Percentiles rank a stretch among this genome's conserved stretches.
Conservation (phyloP, 1,284 basidiomycete genomes). For the Cutaneotrichosporon sp. region DNA sequence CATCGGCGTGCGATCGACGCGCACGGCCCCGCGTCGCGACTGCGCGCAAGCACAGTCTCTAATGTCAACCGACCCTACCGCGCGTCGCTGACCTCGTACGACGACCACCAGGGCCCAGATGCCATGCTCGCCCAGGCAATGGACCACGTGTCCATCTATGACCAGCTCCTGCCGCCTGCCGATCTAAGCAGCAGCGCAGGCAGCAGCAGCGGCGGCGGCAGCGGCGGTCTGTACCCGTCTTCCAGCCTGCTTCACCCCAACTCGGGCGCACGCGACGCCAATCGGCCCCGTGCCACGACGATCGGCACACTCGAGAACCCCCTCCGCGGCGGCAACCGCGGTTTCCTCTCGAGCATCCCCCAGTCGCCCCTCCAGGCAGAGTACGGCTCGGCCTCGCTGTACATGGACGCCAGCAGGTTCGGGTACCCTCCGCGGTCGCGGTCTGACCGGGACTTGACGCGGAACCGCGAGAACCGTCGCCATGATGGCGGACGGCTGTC, state of each 20-base stretch:
- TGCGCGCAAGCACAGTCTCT: slow-evolving; percentile 85
- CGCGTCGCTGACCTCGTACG: slow-evolving; percentile 57
- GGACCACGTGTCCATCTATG: slow-evolving; percentile 39
- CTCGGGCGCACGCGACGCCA: slow-evolving; percentile 31
- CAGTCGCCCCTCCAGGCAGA: slow-evolving; percentile 36
- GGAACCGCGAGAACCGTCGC: slow-evolving; percentile 29
- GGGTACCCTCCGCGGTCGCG: slow-evolving; percentile 31
- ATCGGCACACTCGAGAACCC: slow-evolving; percentile 81
- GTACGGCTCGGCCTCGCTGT: slow-evolving; percentile 4
- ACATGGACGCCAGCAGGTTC: slow-evolving; percentile 16
- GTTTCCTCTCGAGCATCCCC: slow-evolving; percentile 52
- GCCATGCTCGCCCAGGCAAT: slow-evolving; percentile 34
- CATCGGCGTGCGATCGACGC: slow-evolving; percentile 75
- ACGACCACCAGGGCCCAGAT: slow-evolving; percentile 56
- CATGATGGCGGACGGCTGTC: slow-evolving; percentile 30
- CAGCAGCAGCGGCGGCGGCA: not conserved
- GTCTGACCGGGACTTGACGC: slow-evolving; percentile 30
- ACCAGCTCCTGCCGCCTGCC: slow-evolving; percentile 18
- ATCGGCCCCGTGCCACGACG: slow-evolving; percentile 80
- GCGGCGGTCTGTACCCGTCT: slow-evolving; percentile 10
- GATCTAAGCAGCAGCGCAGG: not conserved
- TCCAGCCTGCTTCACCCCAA: slow-evolving; percentile 18
- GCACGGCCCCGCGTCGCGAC: slow-evolving; percentile 61
- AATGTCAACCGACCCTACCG: slow-evolving; percentile 59
- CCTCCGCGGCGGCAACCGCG: slow-evolving; percentile 20